These are phyloP conservation scores for Malania oleifera DNA, from an alignment of 164 flowering plant genomes.

Conservation along the genomic window DNA sequence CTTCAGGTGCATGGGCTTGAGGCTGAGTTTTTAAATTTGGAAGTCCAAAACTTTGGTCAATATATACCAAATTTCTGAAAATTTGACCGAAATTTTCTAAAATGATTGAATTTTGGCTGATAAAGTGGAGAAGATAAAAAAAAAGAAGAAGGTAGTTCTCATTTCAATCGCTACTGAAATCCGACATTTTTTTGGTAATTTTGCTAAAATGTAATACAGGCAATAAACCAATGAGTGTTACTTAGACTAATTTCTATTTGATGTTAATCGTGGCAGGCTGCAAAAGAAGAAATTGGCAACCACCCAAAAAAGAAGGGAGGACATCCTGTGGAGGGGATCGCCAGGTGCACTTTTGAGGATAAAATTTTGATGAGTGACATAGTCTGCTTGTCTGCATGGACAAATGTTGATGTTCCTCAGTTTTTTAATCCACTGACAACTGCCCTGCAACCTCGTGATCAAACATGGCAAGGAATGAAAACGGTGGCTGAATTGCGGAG, in stretches of 20 bases:
- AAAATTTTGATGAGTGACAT: slow-evolving; percentile 88
- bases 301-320: slow-evolving; percentile 60
- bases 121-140: too few relatives aligned
- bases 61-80: too few relatives aligned
- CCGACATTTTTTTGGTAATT: too few relatives aligned
- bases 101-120: too few relatives aligned
- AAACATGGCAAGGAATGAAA: slow-evolving; percentile 88
- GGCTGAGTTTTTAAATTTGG: too few relatives aligned
- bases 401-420: slow-evolving; percentile 70
- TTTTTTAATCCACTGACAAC: slow-evolving; percentile 82
- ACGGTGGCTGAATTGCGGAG: slow-evolving; percentile 75
- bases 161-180: too few relatives aligned
- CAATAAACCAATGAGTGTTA: too few relatives aligned
- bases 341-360: slow-evolving; percentile 98
- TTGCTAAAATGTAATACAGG: too few relatives aligned
- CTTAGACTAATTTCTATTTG: background rate
- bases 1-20: too few relatives aligned
- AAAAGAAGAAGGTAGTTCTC: too few relatives aligned
- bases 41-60: too few relatives aligned
- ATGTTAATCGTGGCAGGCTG: slow-evolving; percentile 57
- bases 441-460: slow-evolving; percentile 77
- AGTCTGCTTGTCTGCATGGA: slow-evolving; percentile 87
- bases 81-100: too few relatives aligned
- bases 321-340: slow-evolving; percentile 65
- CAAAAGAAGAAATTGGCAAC: slow-evolving; percentile 76